Evolutionary conservation across 2,329 filamentous ascomycete species (phyloP).

Genomic region (Aspergillus sojae): DNA sequence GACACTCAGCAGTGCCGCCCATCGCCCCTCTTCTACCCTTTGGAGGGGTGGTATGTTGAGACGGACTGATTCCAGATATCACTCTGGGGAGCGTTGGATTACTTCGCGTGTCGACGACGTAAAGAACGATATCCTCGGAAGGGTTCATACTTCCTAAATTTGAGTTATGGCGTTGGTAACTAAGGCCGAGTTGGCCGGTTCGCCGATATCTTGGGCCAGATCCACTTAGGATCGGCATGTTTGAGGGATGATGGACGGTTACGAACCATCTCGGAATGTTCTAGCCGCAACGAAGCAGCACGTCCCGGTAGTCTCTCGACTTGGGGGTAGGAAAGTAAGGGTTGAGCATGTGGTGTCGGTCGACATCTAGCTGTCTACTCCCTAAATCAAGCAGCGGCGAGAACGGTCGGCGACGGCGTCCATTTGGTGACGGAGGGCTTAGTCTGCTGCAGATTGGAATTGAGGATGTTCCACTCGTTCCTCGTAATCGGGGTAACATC

Average conservation of each 20-base stretch:
- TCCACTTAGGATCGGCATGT: background rate
- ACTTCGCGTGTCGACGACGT: background rate
- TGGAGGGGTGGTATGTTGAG: too few relatives aligned
- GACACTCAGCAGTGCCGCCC: background rate
- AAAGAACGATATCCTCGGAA: background rate
- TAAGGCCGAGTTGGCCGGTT: slow-evolving; percentile 9
- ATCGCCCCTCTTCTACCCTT: background rate
- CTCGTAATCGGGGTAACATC: slow-evolving; percentile 48
- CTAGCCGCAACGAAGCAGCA: background rate
- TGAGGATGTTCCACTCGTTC: slow-evolving; percentile 46
- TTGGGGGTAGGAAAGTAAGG: background rate
- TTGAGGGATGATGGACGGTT: background rate
- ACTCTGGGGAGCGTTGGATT: background rate
- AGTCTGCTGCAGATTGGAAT: slow-evolving; percentile 31
- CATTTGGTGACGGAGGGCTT: slow-evolving; percentile 41
- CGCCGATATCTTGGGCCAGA: slow-evolving; percentile 6
- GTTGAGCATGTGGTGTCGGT: background rate
- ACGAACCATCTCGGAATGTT: background rate
- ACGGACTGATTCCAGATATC: background rate
- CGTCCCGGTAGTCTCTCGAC: background rate
- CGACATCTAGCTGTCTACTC: background rate
- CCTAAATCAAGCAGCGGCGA: slow-evolving; percentile 29
- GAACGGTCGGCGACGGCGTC: slow-evolving; percentile 39
- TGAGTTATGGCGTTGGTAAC: background rate
- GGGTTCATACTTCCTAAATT: background rate